Conservation (phyloP, 768 basidiomycete species). For the Serendipita indica region DNA sequence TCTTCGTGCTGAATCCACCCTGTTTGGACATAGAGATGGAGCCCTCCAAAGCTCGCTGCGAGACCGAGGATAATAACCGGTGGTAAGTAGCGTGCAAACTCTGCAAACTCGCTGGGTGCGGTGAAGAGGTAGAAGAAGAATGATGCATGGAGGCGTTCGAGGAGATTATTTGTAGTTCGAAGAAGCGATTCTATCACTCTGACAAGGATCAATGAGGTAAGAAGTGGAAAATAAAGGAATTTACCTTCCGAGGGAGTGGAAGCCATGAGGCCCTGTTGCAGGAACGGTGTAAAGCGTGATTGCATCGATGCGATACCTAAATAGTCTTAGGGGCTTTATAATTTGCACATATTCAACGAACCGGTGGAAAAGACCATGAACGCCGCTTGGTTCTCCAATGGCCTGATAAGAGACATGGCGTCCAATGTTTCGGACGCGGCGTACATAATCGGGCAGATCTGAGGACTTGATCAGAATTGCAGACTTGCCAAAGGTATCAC, state of each 20-base stretch:
- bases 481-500: slow-evolving; percentile 24
- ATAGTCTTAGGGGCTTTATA: not conserved
- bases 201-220: not conserved
- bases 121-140: slow-evolving; percentile 91
- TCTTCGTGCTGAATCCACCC: slow-evolving; percentile 31
- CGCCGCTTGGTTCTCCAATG: slow-evolving; percentile 66
- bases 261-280: slow-evolving; percentile 85
- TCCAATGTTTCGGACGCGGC: slow-evolving; percentile 49
- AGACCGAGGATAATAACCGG: slow-evolving; percentile 73
- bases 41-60: slow-evolving; percentile 72
- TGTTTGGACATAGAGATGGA: slow-evolving; percentile 54
- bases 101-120: slow-evolving; percentile 51
- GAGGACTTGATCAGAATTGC: slow-evolving; percentile 27
- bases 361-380: slow-evolving; percentile 85
- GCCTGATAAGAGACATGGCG: slow-evolving; percentile 63
- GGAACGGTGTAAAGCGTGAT: slow-evolving; percentile 82
- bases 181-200: slow-evolving; percentile 80
- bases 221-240: slow-evolving; percentile 19
- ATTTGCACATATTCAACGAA: slow-evolving; percentile 30
- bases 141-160: slow-evolving; percentile 92
- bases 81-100: slow-evolving; percentile 84
- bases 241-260: slow-evolving; percentile 80
- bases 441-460: slow-evolving; percentile 36
- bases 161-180: slow-evolving; percentile 81
- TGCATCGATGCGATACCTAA: slow-evolving; percentile 85